These are phyloP conservation scores for Arthroderma sp. DNA, from an alignment of 2,329 filamentous ascomycete species.

Conservation along the genomic window DNA sequence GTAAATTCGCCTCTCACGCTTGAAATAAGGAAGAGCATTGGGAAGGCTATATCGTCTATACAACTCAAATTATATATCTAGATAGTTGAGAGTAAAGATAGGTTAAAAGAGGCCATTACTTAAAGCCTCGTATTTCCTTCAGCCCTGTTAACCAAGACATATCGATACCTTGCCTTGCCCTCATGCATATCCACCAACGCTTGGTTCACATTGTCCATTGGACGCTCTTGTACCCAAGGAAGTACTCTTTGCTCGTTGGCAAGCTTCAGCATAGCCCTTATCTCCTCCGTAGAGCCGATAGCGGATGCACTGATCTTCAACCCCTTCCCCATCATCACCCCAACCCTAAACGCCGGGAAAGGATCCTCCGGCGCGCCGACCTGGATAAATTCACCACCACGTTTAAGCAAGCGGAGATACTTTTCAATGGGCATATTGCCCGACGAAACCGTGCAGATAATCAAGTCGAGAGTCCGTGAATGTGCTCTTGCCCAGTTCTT, in stretches of 20 bases:
- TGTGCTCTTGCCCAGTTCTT: constrained; percentile 42
- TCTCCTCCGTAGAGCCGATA: constrained; percentile 35
- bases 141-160: constrained; percentile 34
- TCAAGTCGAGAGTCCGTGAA: constrained; percentile 41
- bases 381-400: constrained; percentile 52
- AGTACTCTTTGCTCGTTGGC: constrained; percentile 32
- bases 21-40: too few species aligned
- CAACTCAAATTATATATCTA: not conserved
- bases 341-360: constrained; percentile 44
- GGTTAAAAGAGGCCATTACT: not conserved
- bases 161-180: constrained; percentile 37
- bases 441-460: constrained; percentile 44
- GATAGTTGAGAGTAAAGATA: not conserved
- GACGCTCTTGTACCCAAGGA: constrained; percentile 33
- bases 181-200: constrained; percentile 35
- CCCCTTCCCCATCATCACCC: constrained; percentile 47
- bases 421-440: constrained; percentile 51
- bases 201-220: constrained; percentile 34
- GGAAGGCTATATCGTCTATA: not conserved
- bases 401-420: constrained; percentile 50
- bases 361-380: constrained; percentile 54
- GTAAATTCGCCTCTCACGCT: too few species aligned
- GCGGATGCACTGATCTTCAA: constrained; percentile 40
- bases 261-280: constrained; percentile 33
- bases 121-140: constrained; percentile 23